phyloP scores from a whole-genome alignment of 805 yeast genomes.

The Nakazawaea wyomingensis region DNA sequence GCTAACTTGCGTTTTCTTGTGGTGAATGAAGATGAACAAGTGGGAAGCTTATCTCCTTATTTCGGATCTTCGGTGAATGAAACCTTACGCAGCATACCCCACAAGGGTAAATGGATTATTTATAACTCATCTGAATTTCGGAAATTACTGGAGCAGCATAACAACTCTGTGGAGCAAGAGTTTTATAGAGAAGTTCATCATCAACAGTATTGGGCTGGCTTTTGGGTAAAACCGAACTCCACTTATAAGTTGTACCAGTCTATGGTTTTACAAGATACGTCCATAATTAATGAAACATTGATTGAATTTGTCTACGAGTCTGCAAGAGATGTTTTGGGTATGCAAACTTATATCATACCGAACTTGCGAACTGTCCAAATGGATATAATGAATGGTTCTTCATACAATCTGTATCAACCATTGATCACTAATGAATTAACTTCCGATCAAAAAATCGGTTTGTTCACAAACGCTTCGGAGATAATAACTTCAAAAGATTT shows the following conservation, averaged over 20 bases:
- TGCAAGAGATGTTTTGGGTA: constrained; percentile 53
- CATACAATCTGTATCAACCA: not conserved
- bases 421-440: not conserved
- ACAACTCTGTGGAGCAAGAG: constrained; percentile 32
- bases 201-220: constrained; percentile 62
- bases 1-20: constrained; percentile 32
- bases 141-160: constrained; percentile 21
- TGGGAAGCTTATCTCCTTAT: constrained; percentile 21
- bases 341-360: constrained; percentile 41
- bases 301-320: constrained; percentile 47
- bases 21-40: constrained; percentile 29
- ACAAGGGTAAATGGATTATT: constrained; percentile 32
- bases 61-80: constrained; percentile 28
- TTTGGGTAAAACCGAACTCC: constrained; percentile 47
- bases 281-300: constrained; percentile 25
- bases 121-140: constrained; percentile 21
- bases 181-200: constrained; percentile 42
- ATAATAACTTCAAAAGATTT: constrained; percentile 15
- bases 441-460: not conserved
- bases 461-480: constrained; percentile 1
- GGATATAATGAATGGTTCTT: constrained; percentile 16
- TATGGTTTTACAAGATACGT: constrained; percentile 29
- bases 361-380: constrained; percentile 31
- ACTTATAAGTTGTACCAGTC: constrained; percentile 35
- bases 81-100: constrained; percentile 12